Base-by-base conservation (phyloP, 192 early-diverging fungal species). In the Pilaira anomala region DNA sequence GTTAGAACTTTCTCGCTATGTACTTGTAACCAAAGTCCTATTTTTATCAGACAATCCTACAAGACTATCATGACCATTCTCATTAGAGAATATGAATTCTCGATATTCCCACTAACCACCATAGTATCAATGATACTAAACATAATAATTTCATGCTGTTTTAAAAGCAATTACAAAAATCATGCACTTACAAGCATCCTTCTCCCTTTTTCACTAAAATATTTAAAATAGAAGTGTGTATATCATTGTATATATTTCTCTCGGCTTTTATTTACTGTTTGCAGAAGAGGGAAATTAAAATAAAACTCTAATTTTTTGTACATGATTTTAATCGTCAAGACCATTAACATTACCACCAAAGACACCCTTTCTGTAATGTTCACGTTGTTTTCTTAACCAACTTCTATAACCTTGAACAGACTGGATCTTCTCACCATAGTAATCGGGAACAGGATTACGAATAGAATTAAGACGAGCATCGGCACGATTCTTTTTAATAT, bases 361-460 rank as follows among this genome's bases (percentile, higher is more conserved):
- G 0, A 80, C 80, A 30, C 85, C 83, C 69, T 90, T 89, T 45
- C 83, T 78, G 54, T 83, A 76, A 67, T 86, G 87, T 52, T 88
- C 88, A 55, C 88, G 75, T 79, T 97, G 95, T 72, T 93, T 94
- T 66, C 89, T 76, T 40, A 95, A 78, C 95, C 95, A 97, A 33
- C 74, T 71, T 44, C 93, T 83, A 70, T 97, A 97, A 48, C 83
- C 91, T 7, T 62, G 45, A 28, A 97, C 84, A 44, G 87, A 90
- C 56, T 86, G 85, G 76, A 97, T 91, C 68, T 92, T 93, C 65
- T 97, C 93, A 42, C 91, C 93, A 65, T 95, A 96, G 71, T 88
- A 96, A 78, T 95, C 92, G 16, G 93, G 93, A 62, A 93, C 78
- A 55, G 88, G 88, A 72, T 92, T 88, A 56, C 81, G 78, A 7